Evolutionary conservation across 1,284 basidiomycete species (phyloP), one percentile per base, ranked within the genome.

Genomic region (Pholiota adiposa): DNA sequence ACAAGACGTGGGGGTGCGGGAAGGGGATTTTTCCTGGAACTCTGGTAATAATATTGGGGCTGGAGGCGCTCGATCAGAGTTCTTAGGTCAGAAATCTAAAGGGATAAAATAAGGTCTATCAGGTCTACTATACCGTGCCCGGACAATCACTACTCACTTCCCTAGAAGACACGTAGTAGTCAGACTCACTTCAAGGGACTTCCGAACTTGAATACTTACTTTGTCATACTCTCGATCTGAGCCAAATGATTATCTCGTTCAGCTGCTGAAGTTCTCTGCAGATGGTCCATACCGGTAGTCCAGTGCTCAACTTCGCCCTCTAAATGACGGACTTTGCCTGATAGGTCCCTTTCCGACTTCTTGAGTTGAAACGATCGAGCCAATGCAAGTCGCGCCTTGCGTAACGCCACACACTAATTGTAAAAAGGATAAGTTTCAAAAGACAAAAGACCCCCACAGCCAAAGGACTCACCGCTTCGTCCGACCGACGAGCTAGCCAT

Each of bases 1-100:
- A 83, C 65, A 3, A 79, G 81, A 59, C 79, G 74, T 16, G 82
- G 82, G n/a, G 82, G 81, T 44, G 73, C 68, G 25, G 82, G 82
- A 8, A 83, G 74, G 4, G 81, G 81, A 65, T 83, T 83, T 50
- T 61, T 51, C 23, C 16, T 63, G 14, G 60, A 63, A 33, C 64
- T 58, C 18, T 60, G 60, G 58, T 67, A 62, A 43, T 67, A 66
- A 34, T 66, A 55, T 21, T 61, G 56, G 19, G 48, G 16, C 14
- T 62, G 66, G n/a, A 69, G 56, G 14, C 56, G 56, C 40, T 59
- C 55, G 23, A 68, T 50, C 21, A 66, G 55, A 14, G 61, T 31
- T 49, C 63, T 64, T 33, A 65, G 63, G 38, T 62, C 44, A 23
- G 31, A n/a, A 33, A 58, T 43, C 62, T 63, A 43, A 14, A 12